Evolutionary conservation across 2,329 filamentous ascomycete genomes (phyloP).

Genomic region (Pseudogymnoascus sp.): DNA sequence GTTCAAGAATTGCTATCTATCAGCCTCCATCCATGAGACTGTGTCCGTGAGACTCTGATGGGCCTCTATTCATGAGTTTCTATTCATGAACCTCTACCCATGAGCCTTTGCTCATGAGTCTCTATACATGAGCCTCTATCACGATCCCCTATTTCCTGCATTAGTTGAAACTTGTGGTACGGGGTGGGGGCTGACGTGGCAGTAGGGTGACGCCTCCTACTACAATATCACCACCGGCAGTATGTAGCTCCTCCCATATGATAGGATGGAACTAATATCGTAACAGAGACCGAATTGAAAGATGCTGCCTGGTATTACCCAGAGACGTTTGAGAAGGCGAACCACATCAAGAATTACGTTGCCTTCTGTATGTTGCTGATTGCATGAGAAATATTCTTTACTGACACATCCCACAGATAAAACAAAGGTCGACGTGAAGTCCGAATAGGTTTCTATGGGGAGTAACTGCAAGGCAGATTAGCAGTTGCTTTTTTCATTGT

Average conservation of each 20-base stretch:
- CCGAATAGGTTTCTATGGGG: neutral
- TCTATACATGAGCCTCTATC: neutral
- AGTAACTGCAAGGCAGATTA: neutral
- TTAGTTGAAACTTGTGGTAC: neutral
- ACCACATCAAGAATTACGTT: constrained; percentile 40
- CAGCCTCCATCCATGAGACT: no score
- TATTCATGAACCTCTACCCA: neutral
- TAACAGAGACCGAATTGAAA: constrained; percentile 34
- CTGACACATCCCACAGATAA: constrained; percentile 16
- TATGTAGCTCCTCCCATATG: constrained; percentile 15
- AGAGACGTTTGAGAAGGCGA: constrained; percentile 35
- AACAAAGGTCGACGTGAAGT: constrained; percentile 15
- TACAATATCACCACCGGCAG: constrained; percentile 41
- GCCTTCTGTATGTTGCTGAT: constrained; percentile 39
- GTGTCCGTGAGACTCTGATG: no score
- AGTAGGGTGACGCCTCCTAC: constrained; percentile 38
- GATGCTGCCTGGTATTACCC: constrained; percentile 45
- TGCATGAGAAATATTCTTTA: neutral
- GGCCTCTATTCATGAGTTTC: neutral
- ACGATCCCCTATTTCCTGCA: neutral
- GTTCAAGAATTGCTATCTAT: neutral
- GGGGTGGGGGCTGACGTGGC: neutral
- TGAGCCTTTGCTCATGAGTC: neutral
- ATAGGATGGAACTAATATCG: constrained; percentile 17
- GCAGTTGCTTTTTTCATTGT: neutral